Evolutionary conservation across 73 alveolate species (phyloP), one percentile per base, ranked within the genome.

Genomic region (Paramecium bursaria): DNA sequence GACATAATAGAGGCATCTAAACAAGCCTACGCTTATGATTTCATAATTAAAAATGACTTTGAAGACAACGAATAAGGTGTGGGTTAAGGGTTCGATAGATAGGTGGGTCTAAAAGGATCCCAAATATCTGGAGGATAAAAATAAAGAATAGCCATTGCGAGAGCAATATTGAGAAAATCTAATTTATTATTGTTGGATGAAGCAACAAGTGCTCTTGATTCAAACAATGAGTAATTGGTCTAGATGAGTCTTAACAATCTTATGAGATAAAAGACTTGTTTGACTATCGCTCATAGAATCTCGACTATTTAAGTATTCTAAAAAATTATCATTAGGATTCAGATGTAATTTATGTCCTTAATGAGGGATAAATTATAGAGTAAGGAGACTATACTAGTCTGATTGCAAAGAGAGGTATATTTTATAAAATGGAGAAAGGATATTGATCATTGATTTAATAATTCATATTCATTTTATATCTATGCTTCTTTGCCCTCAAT

Each of bases 121-220:
- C 55, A 60, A 73, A 67, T 91, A 9, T 91, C 96, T 1, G 96
- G 96, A 19, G 96, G 96, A 22, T 89, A 91, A 85, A 91, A 91
- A 46, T 90, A 91, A 75, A 89, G 97, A 77, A 79, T 91, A 31
- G 94, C 97, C 1, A 91, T 91, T 4, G 97, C 97, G 0, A 85
- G 97, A 75, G 93, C 94, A 0, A 73, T 91, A 14, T 49, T 91
- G 26, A 91, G 88, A 80, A 74, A 91, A 42, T 94, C 97, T 23
- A 75, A 75, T 31, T 86, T 91, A 2, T 89, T 91, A 82, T 52
- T 91, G 48, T 61, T 91, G 55, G 97, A 91, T 91, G 97, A 91
- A 86, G 95, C 97, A 3, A 91, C 97, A 2, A 77, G 92, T 60
- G 95, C 95, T 35, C 74, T 91, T 23, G 97, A 91, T 91, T 75